Evolutionary conservation across 805 yeast species (phyloP).

Genomic region (Starmera quercuum): DNA sequence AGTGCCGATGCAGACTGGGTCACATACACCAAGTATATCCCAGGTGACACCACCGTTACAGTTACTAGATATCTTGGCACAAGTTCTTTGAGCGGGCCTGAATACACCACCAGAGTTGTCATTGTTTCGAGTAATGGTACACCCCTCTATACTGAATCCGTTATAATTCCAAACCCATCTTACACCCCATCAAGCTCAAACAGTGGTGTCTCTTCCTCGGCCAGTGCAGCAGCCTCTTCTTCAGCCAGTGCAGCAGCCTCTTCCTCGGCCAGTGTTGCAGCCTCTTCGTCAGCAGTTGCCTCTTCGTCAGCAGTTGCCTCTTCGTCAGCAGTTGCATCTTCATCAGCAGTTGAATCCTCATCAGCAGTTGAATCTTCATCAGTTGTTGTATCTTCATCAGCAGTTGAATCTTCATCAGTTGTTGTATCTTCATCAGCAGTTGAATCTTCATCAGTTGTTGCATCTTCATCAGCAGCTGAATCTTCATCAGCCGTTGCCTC

Average conservation of each 20-base stretch:
- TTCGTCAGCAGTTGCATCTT: background rate
- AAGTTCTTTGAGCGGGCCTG: background rate
- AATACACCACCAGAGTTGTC: background rate
- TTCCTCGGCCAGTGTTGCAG: background rate
- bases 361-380: background rate
- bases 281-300: background rate
- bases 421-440: no score
- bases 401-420: no score
- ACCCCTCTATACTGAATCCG: background rate
- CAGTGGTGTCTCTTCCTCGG: background rate
- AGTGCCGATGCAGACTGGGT: no score
- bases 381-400: no score
- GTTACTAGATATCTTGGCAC: background rate
- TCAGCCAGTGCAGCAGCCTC: background rate
- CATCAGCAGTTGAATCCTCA: background rate
- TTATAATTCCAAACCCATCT: background rate
- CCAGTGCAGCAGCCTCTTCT: background rate
- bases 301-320: constrained; percentile 1
- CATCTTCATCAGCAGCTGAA: no score
- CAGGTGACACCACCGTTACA: background rate
- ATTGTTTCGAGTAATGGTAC: background rate
- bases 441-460: no score
- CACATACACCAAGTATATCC: background rate
- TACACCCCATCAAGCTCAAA: background rate
- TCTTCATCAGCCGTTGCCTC: no score